Conservation (phyloP, 495 filamentous ascomycete genomes). For the Penicillium malachiteum region DNA sequence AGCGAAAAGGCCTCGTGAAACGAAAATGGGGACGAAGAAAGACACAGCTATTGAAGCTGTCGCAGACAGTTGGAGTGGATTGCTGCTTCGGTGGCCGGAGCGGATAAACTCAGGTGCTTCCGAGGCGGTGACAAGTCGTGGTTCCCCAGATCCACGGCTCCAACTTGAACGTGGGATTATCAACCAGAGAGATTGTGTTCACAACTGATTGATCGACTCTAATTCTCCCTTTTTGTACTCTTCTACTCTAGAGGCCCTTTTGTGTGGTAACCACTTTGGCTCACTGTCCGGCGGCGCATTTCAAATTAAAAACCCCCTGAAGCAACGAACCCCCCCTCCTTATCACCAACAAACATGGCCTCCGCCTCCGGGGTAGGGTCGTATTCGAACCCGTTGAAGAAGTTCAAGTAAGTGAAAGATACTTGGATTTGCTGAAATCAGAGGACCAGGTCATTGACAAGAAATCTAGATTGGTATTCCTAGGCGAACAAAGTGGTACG, state of each 20-base stretch:
- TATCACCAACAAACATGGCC: conserved; percentile 41
- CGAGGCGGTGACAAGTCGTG: conserved; percentile 18
- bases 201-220: background rate
- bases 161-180: conserved; percentile 13
- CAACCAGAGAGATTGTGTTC: conserved; percentile 4
- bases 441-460: conserved; percentile 13
- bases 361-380: conserved; percentile 67
- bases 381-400: conserved; percentile 99
- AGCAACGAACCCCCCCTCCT: conserved; percentile 10
- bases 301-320: conserved; percentile 18
- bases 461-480: conserved; percentile 76
- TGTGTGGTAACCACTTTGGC: conserved; percentile 1
- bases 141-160: conserved; percentile 28
- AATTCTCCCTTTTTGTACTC: background rate
- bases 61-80: conserved; percentile 18
- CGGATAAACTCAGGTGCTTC: conserved; percentile 27
- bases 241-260: background rate
- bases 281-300: conserved; percentile 3
- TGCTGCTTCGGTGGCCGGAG: conserved; percentile 27
- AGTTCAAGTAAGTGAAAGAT: conserved; percentile 78
- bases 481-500: conserved; percentile 96
- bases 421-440: background rate
- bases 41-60: conserved; percentile 15
- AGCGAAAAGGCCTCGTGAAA: conserved; percentile 23
- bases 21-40: conserved; percentile 14